Evolutionary conservation across 768 basidiomycete species (phyloP), one percentile per base, ranked within the genome.

Genomic region (Tylopilus subfusipes): DNA sequence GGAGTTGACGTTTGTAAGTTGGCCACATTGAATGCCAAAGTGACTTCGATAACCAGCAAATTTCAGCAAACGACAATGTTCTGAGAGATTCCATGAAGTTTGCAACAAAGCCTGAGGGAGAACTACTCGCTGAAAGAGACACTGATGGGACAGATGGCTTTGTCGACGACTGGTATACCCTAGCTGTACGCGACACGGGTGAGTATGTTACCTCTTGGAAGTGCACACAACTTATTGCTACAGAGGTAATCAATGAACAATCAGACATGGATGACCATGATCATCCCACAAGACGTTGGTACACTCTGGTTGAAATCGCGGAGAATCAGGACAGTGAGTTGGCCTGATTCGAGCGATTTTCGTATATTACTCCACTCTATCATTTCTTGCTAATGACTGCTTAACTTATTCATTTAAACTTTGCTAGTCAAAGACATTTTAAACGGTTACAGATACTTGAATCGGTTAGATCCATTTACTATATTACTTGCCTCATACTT

Each of bases 291-390:
- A 45, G 7, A 29, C 59, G 59, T 27, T 60, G 50, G 46, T 60
- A 60, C 25, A 49, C 53, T 29, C 29, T 56, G 1, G 8, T 49
- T 5, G 52, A 52, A 29, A 52, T 46, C 8, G 39, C 50, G 4
- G 59, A 60, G 12, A 6, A 9, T 5, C 14, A 49, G 19, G 44
- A 50, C 25, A 49, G 31, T 13, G 50, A 52, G 24, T 58, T 56
- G 34, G 30, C 25, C 14, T 50, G 7, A 18, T 16, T 30, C 31
- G 34, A 24, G 11, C 30, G n/a, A 29, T 42, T 42, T 25, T 47
- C 31, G 34, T 16, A 18, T 16, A 31, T 50, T n/a, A n/a, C n/a
- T n/a, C n/a, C n/a, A 36, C 0, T 11, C 27, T 24, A 19, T 16
- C 18, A 5, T 6, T 13, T 13, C 10, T 14, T n/a, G 3, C 30